Conservation (phyloP, 495 filamentous ascomycete species). For the Penicillium lividum region DNA sequence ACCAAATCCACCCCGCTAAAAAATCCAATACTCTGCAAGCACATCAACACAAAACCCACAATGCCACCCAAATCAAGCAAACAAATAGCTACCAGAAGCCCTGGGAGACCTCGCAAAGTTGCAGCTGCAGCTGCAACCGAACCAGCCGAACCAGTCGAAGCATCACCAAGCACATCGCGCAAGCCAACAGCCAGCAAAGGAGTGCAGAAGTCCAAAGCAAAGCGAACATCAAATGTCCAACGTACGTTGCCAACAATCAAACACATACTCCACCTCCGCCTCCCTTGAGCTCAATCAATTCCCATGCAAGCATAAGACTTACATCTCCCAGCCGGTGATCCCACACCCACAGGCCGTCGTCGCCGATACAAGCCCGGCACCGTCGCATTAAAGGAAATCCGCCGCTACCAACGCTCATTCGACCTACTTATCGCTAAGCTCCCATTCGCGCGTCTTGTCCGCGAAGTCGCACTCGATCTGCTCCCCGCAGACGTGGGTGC, state of each 20-base stretch:
- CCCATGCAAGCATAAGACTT: not conserved
- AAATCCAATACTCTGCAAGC: not conserved
- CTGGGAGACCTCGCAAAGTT: constrained; percentile 3
- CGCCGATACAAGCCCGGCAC: constrained; percentile 85
- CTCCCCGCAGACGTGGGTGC: constrained; percentile 49
- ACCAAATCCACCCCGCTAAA: not conserved
- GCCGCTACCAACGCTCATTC: constrained; percentile 77
- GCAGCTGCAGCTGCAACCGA: not conserved
- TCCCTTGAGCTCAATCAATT: not conserved
- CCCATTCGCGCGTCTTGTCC: constrained; percentile 85
- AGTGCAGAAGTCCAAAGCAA: constrained; percentile 25
- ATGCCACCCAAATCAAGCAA: constrained; percentile 25
- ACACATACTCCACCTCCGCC: not conserved
- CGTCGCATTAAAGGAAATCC: constrained; percentile 80
- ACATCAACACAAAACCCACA: constrained; percentile 9
- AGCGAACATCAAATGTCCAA: constrained; percentile 36
- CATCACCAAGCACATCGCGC: constrained; percentile 18
- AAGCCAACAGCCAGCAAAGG: constrained; percentile 18
- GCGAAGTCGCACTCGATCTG: constrained; percentile 74
- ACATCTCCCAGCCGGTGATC: constrained; percentile 63
- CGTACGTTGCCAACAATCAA: constrained; percentile 30
- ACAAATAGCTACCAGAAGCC: constrained; percentile 11
- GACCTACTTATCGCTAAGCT: constrained; percentile 80
- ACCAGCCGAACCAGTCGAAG: constrained; percentile 1
- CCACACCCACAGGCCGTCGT: constrained; percentile 59